Evolutionary conservation across 1,139 yeast species (phyloP), one percentile per base, ranked within the genome.

Genomic region (Magnusiomyces ingens): DNA sequence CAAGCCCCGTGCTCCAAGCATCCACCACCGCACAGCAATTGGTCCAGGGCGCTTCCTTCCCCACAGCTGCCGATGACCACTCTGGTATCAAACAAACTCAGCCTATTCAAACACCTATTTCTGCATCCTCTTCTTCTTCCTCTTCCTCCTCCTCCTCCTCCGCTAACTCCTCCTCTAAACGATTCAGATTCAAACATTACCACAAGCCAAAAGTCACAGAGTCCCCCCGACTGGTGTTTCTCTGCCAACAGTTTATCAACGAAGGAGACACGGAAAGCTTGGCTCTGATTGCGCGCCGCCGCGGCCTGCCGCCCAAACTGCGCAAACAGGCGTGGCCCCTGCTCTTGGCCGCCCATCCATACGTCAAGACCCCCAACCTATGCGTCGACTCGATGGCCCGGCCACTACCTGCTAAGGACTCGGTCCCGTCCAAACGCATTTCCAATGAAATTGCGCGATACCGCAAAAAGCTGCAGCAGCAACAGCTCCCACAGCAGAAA

Each of bases 241-340:
- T 67, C 6, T 67, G 71, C 53, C 65, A 66, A 48, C 58, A 62
- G 47, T 82, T 76, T 60, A 69, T 84, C 19, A 72, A 72, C 50
- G 73, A 74, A 42, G 75, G 75, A 54, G 82, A 85, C 64, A 78
- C 80, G 54, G 82, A 81, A 49, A 88, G 86, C 1, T 71, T 91
- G 50, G 95, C 97, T 0, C 74, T 83, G 58, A 71, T 91, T 15
- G 91, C 96, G 2, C 75, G 96, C 58, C 91, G 85, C 61, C 76
- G 82, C 57, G 97, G 98, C 1, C 74, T 90, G 26, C 97, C 97
- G 1, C 95, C 96, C 0, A 79, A 82, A 57, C 73, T 89, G 53
- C 76, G 98, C 57, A 82, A 80, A 60, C 76, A 79, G 57, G 85
- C 87, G 11, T 91, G 97, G 97, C 96, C 97, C 1, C 71, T 88